phyloP scores from a whole-genome alignment of 257 asterid genomes.

The Fraxinus pennsylvanica region DNA sequence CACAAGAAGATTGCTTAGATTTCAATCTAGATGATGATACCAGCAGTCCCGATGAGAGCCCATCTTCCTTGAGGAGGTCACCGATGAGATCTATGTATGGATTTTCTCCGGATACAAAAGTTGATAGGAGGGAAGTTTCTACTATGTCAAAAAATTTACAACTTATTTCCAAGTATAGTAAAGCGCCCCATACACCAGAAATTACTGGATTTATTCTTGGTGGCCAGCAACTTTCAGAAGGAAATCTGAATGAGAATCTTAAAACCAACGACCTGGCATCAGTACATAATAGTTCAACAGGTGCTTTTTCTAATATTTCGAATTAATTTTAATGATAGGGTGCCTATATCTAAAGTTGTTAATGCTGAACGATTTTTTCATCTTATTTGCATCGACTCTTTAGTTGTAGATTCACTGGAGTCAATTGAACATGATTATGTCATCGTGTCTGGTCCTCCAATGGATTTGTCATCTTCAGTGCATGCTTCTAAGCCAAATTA shows the following conservation, averaged over 20 bases:
- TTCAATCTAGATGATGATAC: conserved; percentile 66
- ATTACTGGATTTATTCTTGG: conserved; percentile 37
- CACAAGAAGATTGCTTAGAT: conserved; percentile 67
- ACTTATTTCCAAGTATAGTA: conserved; percentile 30
- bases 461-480: conserved; percentile 61
- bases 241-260: conserved; percentile 50
- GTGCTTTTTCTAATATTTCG: conserved; percentile 36
- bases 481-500: conserved; percentile 46
- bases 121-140: conserved; percentile 44
- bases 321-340: conserved; percentile 5
- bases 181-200: conserved; percentile 37
- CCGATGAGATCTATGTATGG: conserved; percentile 52
- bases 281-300: conserved; percentile 47
- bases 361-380: conserved; percentile 16
- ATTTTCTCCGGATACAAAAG: conserved; percentile 57
- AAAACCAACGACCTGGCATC: conserved; percentile 38
- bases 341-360: conserved; percentile 8
- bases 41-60: conserved; percentile 50
- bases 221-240: conserved; percentile 42
- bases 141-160: conserved; percentile 37
- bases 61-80: conserved; percentile 49
- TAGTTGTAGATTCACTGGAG: conserved; percentile 71
- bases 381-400: conserved; percentile 32
- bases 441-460: conserved; percentile 68
- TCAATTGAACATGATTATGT: conserved; percentile 82